These are phyloP conservation scores for Primulina huaijiensis DNA, from an alignment of 257 asterid species.

Conservation along the genomic window DNA sequence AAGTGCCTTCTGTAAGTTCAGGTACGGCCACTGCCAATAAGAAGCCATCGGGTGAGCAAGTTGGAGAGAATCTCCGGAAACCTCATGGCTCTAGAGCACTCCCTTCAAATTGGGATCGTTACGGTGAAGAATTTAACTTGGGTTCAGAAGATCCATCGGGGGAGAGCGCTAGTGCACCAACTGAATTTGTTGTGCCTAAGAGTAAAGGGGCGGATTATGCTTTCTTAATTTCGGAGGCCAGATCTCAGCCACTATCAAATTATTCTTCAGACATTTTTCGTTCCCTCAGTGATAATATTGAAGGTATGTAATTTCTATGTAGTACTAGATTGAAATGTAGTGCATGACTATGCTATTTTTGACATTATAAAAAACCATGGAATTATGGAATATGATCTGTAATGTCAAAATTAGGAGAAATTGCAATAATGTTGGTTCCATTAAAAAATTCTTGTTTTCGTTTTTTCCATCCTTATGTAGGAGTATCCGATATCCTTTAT, in stretches of 20 bases:
- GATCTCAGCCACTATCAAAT: conserved; percentile 46
- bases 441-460: neutral
- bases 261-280: conserved; percentile 35
- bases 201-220: conserved; percentile 86
- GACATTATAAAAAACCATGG: conserved; percentile 1
- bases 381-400: conserved; percentile 1
- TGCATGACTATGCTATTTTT: conserved; percentile 2
- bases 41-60: conserved; percentile 47
- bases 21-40: conserved; percentile 30
- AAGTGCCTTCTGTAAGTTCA: conserved; percentile 40
- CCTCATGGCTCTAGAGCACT: conserved; percentile 42
- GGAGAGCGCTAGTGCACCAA: conserved; percentile 33
- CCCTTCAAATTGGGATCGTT: conserved; percentile 88
- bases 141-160: conserved; percentile 39
- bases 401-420: neutral
- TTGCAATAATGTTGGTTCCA: neutral
- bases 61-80: conserved; percentile 37
- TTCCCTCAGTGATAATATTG: conserved; percentile 38
- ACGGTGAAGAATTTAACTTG: conserved; percentile 44
- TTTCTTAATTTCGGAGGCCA: conserved; percentile 70
- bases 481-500: neutral
- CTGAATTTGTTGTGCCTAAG: conserved; percentile 58
- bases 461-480: neutral
- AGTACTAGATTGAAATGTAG: neutral
- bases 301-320: conserved; percentile 39